Evolutionary conservation across 257 asterid genomes (phyloP).

Genomic region (Nicotiana noctiflora): DNA sequence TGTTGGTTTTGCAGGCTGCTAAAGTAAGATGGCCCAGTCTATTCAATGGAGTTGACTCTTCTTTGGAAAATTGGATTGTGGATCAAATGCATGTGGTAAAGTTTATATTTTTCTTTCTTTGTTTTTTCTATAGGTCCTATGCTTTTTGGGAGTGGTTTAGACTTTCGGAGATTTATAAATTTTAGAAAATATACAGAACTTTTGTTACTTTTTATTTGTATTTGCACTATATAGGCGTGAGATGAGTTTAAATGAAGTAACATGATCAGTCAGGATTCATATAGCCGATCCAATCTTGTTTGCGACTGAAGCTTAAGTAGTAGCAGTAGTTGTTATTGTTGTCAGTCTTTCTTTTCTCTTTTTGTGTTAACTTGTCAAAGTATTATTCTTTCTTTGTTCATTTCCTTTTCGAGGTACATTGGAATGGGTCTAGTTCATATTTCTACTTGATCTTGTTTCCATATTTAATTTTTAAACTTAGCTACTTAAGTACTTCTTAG

Average conservation of each 20-base stretch:
- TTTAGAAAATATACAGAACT: too few relatives aligned
- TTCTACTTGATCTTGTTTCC: background rate
- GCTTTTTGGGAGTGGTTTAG: too few relatives aligned
- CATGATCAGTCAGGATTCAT: too few relatives aligned
- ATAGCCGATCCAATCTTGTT: too few relatives aligned
- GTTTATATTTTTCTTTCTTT: background rate
- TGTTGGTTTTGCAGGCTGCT: conserved; percentile 54
- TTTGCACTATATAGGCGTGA: background rate
- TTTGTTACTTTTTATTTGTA: background rate
- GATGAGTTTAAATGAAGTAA: too few relatives aligned
- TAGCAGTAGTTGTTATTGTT: too few relatives aligned
- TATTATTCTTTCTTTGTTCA: background rate
- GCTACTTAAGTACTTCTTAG: too few relatives aligned
- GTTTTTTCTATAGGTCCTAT: too few relatives aligned
- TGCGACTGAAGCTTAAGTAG: too few relatives aligned
- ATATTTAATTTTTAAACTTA: too few relatives aligned
- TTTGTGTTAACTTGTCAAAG: background rate
- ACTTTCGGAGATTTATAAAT: too few relatives aligned
- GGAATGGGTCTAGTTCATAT: background rate
- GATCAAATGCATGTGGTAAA: conserved; percentile 85
- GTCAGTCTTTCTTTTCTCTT: background rate
- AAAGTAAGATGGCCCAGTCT: conserved; percentile 84
- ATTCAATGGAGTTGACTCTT: conserved; percentile 58
- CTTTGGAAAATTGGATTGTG: conserved; percentile 81
- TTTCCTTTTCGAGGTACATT: background rate